Evolutionary conservation across 768 basidiomycete species (phyloP).

Genomic region (Clathrus columnatus): DNA sequence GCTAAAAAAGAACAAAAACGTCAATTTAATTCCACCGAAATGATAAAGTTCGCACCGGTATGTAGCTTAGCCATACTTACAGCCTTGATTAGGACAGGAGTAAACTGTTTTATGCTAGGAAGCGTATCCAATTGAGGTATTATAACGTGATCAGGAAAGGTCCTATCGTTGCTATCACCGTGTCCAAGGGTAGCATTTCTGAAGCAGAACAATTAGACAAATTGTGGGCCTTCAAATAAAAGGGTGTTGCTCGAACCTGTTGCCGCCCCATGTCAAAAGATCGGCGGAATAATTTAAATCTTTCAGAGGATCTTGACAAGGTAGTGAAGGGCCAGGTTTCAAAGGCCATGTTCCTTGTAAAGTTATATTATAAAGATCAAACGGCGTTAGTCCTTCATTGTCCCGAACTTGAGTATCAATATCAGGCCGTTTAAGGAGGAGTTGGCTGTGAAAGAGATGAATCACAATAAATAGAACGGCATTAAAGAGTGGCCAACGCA

Average conservation of each 20-base stretch:
- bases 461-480: constrained; percentile 5
- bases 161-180: constrained; percentile 69
- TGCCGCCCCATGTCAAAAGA: constrained; percentile 82
- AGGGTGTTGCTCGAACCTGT: constrained; percentile 37
- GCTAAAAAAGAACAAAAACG: constrained; percentile 19
- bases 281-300: constrained; percentile 35
- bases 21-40: no score
- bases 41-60: constrained; percentile 43
- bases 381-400: constrained; percentile 80
- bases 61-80: constrained; percentile 84
- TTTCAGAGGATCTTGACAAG: constrained; percentile 13
- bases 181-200: constrained; percentile 88
- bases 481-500: constrained; percentile 28
- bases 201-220: not conserved
- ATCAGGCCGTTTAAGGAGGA: constrained; percentile 69
- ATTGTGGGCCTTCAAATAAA: constrained; percentile 12
- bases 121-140: constrained; percentile 29
- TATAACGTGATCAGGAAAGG: constrained; percentile 67
- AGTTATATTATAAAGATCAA: constrained; percentile 90
- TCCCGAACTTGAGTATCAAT: constrained; percentile 70
- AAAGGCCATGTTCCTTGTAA: constrained; percentile 62
- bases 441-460: constrained; percentile 39
- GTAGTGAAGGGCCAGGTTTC: constrained; percentile 1
- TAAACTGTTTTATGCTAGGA: constrained; percentile 38
- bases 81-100: constrained; percentile 51